Evolutionary conservation across 2,329 filamentous ascomycete species (phyloP).

Genomic region (Erysiphe pisi): DNA sequence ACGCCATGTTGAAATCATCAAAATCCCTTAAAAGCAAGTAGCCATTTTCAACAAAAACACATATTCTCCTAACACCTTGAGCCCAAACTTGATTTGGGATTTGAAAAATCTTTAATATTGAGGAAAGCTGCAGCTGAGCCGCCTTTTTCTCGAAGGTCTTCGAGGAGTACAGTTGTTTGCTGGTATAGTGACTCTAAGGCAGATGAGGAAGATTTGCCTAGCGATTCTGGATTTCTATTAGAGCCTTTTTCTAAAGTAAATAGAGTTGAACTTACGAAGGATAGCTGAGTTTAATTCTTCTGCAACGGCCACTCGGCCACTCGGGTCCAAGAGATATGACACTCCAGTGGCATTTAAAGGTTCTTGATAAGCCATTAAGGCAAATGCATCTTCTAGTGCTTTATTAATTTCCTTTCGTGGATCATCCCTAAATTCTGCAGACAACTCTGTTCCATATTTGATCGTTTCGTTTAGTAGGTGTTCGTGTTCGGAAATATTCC

Average conservation of each 20-base stretch:
- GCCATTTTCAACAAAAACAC: too few relatives aligned
- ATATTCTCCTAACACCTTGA: background rate
- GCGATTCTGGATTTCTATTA: slow-evolving; percentile 51
- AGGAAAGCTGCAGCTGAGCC: slow-evolving; percentile 75
- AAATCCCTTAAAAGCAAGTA: too few relatives aligned
- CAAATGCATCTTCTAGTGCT: slow-evolving; percentile 73
- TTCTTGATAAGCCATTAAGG: slow-evolving; percentile 75
- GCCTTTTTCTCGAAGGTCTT: slow-evolving; percentile 67
- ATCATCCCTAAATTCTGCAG: slow-evolving; percentile 65
- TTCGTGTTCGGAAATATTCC: slow-evolving; percentile 33
- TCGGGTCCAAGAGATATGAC: slow-evolving; percentile 64
- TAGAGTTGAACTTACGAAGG: slow-evolving; percentile 44
- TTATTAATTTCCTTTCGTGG: slow-evolving; percentile 58
- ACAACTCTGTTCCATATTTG: slow-evolving; percentile 66
- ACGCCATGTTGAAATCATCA: too few relatives aligned
- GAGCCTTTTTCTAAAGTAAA: background rate
- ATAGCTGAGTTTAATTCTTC: slow-evolving; percentile 94
- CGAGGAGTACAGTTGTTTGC: slow-evolving; percentile 76
- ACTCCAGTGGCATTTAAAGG: slow-evolving; percentile 64
- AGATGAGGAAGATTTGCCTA: slow-evolving; percentile 80
- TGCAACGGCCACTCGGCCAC: slow-evolving; percentile 65
- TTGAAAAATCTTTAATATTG: slow-evolving; percentile 49
- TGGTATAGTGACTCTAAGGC: slow-evolving; percentile 76
- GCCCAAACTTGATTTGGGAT: slow-evolving; percentile 29
- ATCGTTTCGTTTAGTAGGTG: slow-evolving; percentile 59